Evolutionary conservation across 768 basidiomycete genomes (phyloP), one percentile per base, ranked within the genome.

Genomic region (Tricholoma bakamatsutake): DNA sequence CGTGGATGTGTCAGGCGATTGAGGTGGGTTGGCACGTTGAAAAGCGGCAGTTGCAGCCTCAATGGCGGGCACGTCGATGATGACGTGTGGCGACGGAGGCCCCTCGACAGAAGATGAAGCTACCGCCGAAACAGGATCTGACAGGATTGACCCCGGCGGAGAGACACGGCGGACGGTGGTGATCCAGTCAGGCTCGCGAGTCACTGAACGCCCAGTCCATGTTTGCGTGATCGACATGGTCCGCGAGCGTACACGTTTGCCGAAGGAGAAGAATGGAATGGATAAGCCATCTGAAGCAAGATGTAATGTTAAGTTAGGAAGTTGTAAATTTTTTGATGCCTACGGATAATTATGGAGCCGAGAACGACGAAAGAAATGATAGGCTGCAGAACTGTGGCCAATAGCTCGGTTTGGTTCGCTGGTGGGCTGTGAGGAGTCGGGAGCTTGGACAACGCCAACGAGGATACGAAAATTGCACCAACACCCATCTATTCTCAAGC

Each of bases 311-410:
- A 31, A 52, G 27, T 18, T 18, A 48, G 21, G 55, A 47, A 12
- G 8, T 17, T 30, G 27, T 17, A n/a, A 31, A 30, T 31, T 15
- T 9, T 17, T 0, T 48, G 30, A 53, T 43, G 7, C 27, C 33
- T 68, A 90, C 90, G 91, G 53, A 84, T 79, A 61, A 96, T 71
- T 64, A 98, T 93, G 3, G 93, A 97, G 5, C 83, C 78, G 1
- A 98, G 76, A 2, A 98, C 93, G 46, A 96, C 72, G 66, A 97
- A 98, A 8, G 90, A 78, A 0, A 94, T 89, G 50, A 98, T 86
- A 1, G 93, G 90, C 61, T 91, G 84, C 9, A 97, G 76, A 9
- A 74, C 77, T 4, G 81, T 78, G 0, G 86, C 81, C n/a, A 98
- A 77, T 12, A 86, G 61, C 60, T 96, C 90, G 45, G 84, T 76